Conservation (phyloP, 371 early-diverging fungal genomes). For the Apophysomyces variabilis region DNA sequence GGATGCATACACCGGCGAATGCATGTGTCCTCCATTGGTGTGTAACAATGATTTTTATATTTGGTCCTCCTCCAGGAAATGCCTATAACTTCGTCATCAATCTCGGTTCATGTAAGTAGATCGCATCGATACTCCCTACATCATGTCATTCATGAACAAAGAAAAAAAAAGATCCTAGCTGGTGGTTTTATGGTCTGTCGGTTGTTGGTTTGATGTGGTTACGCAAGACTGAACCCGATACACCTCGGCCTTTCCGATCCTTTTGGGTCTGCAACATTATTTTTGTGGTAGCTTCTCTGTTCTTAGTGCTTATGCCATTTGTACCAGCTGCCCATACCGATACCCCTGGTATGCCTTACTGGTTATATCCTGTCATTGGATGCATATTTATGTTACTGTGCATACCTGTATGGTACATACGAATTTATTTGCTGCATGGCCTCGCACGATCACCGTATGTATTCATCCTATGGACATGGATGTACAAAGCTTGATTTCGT, state of each 20-base stretch:
- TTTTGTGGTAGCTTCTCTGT: constrained; percentile 19
- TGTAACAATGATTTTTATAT: constrained; percentile 19
- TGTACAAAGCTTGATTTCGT: background rate
- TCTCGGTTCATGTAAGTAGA: constrained; percentile 12
- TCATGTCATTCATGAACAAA: background rate
- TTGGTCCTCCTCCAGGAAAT: constrained; percentile 24
- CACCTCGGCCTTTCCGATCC: constrained; percentile 20
- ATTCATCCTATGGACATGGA: background rate
- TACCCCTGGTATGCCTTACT: constrained; percentile 20
- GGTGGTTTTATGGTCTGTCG: constrained; percentile 23
- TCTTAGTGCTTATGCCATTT: constrained; percentile 20
- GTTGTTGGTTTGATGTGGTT: constrained; percentile 25
- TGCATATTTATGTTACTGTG: constrained; percentile 18
- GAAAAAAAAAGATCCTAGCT: constrained; percentile 16
- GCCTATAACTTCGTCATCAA: constrained; percentile 25
- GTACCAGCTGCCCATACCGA: constrained; percentile 16
- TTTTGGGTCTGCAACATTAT: constrained; percentile 14
- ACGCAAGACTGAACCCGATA: constrained; percentile 14
- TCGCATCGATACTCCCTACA: background rate
- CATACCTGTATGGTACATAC: constrained; percentile 18
- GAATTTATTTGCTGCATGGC: constrained; percentile 8
- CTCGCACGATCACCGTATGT: constrained; percentile 16
- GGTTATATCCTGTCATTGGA: constrained; percentile 14
- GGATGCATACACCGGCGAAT: constrained; percentile 14
- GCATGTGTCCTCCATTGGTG: constrained; percentile 21